Percentiles rank a stretch among this genome's conserved stretches.
phyloP scores from a whole-genome alignment of 805 yeast genomes.

The Saccharomyces mikatae region DNA sequence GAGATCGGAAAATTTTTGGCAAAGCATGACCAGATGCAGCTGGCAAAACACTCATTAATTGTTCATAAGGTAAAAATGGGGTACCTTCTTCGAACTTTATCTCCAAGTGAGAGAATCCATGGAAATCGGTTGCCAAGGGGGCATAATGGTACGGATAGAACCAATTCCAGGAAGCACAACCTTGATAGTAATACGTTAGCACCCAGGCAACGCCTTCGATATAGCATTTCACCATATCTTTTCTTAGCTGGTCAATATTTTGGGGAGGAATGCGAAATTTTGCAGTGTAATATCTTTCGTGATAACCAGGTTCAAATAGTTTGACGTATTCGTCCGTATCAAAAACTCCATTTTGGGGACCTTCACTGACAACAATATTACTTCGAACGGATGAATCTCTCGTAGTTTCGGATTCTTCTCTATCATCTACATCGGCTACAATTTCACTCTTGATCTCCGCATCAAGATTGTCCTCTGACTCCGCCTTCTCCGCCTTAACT shows the following conservation, averaged over 20 bases:
- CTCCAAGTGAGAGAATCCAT: constrained; percentile 40
- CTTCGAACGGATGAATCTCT: background rate
- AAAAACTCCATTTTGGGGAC: constrained; percentile 29
- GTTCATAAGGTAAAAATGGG: constrained; percentile 89
- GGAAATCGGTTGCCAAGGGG: constrained; percentile 89
- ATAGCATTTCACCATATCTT: constrained; percentile 60
- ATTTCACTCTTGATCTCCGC: constrained; percentile 22
- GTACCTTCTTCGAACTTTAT: constrained; percentile 57
- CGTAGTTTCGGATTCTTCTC: constrained; percentile 8
- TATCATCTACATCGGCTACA: constrained; percentile 14
- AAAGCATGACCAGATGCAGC: constrained; percentile 85
- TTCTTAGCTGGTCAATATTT: constrained; percentile 46
- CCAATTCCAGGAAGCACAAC: constrained; percentile 99
- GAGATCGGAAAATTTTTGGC: constrained; percentile 70
- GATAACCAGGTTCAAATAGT: constrained; percentile 83
- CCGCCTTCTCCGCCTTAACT: constrained; percentile 13
- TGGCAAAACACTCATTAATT: constrained; percentile 89
- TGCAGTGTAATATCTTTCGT: constrained; percentile 65
- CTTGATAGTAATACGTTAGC: constrained; percentile 85
- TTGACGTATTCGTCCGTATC: constrained; percentile 49
- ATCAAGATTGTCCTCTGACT: constrained; percentile 12
- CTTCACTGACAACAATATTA: constrained; percentile 23
- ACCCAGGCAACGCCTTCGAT: constrained; percentile 98
- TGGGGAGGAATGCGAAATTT: constrained; percentile 58
- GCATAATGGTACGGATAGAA: constrained; percentile 96